These are phyloP conservation scores for Staphylotrichum longicolle DNA, from an alignment of 495 filamentous ascomycete species.

Conservation along the genomic window DNA sequence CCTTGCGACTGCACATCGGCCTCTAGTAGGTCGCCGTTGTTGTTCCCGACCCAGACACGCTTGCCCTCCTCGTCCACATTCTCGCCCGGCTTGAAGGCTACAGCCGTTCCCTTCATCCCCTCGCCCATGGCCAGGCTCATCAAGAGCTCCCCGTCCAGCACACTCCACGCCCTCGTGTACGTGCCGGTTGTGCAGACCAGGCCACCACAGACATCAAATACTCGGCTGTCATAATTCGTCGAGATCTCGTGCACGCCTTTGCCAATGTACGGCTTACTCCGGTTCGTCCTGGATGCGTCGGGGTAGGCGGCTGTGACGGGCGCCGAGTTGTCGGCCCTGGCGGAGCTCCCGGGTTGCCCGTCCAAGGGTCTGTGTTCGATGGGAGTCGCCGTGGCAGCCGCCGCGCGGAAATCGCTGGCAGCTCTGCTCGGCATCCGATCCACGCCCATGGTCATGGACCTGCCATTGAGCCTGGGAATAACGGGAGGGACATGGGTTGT, in stretches of 20 bases:
- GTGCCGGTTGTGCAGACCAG: slow-evolving; percentile 83
- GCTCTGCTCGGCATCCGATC: slow-evolving; percentile 38
- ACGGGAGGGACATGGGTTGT: slow-evolving; percentile 42
- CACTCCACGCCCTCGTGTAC: slow-evolving; percentile 81
- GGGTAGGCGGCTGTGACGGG: slow-evolving; percentile 55
- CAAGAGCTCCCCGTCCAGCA: slow-evolving; percentile 74
- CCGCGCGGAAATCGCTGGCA: slow-evolving; percentile 36
- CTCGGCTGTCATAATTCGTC: slow-evolving; percentile 80
- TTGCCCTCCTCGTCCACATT: slow-evolving; percentile 75
- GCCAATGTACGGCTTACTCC: slow-evolving; percentile 72
- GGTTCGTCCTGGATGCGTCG: slow-evolving; percentile 79
- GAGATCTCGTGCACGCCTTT: slow-evolving; percentile 68
- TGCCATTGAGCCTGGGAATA: slow-evolving; percentile 42
- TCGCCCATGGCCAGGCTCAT: slow-evolving; percentile 81
- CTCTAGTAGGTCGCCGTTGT: slow-evolving; percentile 81
- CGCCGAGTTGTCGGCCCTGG: slow-evolving; percentile 26
- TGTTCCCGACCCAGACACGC: slow-evolving; percentile 89
- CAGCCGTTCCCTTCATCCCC: slow-evolving; percentile 68
- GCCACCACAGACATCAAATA: slow-evolving; percentile 84
- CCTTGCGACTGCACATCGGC: slow-evolving; percentile 71
- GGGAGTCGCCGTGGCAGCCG: slow-evolving; percentile 29
- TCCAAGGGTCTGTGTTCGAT: slow-evolving; percentile 34
- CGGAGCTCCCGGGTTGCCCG: slow-evolving; percentile 17
- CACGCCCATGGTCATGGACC: slow-evolving; percentile 50
- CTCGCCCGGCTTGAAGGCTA: slow-evolving; percentile 78